Conservation (phyloP, 345 rosid species). For the Ricinus communis region DNA sequence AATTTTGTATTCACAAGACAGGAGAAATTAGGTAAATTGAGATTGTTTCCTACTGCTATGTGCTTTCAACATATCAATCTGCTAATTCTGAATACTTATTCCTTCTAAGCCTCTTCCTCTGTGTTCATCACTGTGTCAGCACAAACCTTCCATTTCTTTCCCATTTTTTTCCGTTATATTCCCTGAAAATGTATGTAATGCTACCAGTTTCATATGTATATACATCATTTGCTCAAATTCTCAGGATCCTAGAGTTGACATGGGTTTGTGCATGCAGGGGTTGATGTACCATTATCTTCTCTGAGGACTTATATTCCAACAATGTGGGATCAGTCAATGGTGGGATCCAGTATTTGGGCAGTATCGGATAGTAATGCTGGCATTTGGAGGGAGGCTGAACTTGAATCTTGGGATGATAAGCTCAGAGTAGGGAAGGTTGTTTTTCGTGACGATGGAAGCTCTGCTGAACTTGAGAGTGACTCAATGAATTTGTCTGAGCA, state of each 20-base stretch:
- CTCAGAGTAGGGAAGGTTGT: slow-evolving; percentile 58
- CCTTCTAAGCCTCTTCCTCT: neutral
- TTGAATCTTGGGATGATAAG: slow-evolving; percentile 86
- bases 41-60: neutral
- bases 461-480: slow-evolving; percentile 56
- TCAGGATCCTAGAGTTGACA: slow-evolving; percentile 15
- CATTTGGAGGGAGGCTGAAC: slow-evolving; percentile 85
- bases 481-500: slow-evolving; percentile 56
- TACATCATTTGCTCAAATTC: slow-evolving; percentile 12
- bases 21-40: slow-evolving; percentile 4
- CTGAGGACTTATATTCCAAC: slow-evolving; percentile 64
- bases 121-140: neutral
- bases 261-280: slow-evolving; percentile 45
- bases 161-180: neutral
- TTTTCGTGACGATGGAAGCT: slow-evolving; percentile 70
- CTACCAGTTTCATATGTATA: neutral
- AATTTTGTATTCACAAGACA: neutral
- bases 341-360: slow-evolving; percentile 87
- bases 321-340: slow-evolving; percentile 68
- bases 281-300: slow-evolving; percentile 71
- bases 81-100: slow-evolving; percentile 7
- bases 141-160: slow-evolving; percentile 4
- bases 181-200: neutral
- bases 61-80: slow-evolving; percentile 3
- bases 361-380: slow-evolving; percentile 49